Percentiles rank a stretch among this genome's conserved stretches.
These are phyloP conservation scores for Pigoraptor vietnamica DNA, from an alignment of 78 protist species.

Conservation along the genomic window DNA sequence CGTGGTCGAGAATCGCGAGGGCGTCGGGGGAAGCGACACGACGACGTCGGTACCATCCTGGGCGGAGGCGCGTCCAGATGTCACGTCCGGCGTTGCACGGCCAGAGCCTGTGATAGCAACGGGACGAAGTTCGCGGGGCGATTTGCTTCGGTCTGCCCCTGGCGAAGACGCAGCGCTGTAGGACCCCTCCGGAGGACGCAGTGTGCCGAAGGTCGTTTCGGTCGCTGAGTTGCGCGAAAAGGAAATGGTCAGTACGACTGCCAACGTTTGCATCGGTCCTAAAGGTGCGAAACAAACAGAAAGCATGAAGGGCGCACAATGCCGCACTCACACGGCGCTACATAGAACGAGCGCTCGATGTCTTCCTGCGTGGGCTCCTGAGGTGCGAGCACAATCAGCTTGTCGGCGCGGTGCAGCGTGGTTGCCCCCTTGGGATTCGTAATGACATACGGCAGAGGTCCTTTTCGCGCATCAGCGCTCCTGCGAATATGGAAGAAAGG, in stretches of 20 bases:
- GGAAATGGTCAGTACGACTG: not conserved
- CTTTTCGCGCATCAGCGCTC: not conserved
- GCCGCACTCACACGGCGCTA: not conserved
- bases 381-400: not conserved
- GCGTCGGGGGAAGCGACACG: not conserved
- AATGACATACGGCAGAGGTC: not conserved
- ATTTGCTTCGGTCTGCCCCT: too few relatives aligned
- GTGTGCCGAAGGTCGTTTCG: not conserved
- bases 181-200: too few relatives aligned
- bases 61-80: not conserved
- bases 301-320: not conserved
- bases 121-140: too few relatives aligned
- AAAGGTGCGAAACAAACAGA: too few relatives aligned
- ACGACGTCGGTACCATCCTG: not conserved
- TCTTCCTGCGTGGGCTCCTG: not conserved
- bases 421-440: not conserved
- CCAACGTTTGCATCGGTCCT: too few relatives aligned
- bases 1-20: not conserved
- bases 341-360: not conserved
- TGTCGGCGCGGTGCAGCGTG: not conserved
- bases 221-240: not conserved
- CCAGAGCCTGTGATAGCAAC: not conserved
- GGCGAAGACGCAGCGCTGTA: not conserved
- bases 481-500: not conserved
- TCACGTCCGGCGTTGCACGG: not conserved